phyloP scores from a whole-genome alignment of 1,284 basidiomycete species.

The Clitocybe nebularis region DNA sequence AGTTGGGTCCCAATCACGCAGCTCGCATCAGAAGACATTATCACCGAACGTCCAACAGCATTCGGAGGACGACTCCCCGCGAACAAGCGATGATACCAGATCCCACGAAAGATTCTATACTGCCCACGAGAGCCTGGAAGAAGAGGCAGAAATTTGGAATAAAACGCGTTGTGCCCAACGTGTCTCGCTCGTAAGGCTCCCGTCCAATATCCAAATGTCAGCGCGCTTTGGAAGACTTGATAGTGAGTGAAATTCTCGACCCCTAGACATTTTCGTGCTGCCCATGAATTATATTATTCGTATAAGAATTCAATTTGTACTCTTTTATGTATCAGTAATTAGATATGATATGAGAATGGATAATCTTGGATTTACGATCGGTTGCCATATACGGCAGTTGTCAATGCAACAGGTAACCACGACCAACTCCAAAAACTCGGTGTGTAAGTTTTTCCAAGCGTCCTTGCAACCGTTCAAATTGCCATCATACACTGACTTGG shows the following conservation, averaged over 20 bases:
- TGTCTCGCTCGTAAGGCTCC: constrained; percentile 73
- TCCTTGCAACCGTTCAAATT: no score
- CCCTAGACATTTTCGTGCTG: not conserved
- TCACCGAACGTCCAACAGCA: constrained; percentile 1
- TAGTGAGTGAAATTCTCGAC: no score
- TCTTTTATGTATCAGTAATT: no score
- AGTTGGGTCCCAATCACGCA: constrained; percentile 5
- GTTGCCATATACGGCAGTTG: no score
- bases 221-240: constrained; percentile 2
- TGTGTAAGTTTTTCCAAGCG: no score
- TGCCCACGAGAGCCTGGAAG: constrained; percentile 42
- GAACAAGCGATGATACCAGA: constrained; percentile 19
- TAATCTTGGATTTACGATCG: no score
- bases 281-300: no score
- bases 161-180: constrained; percentile 79
- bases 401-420: no score
- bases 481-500: no score
- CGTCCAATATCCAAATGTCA: constrained; percentile 50
- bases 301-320: no score
- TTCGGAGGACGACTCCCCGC: constrained; percentile 12
- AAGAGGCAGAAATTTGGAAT: constrained; percentile 81
- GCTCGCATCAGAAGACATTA: constrained; percentile 1
- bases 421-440: no score
- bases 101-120: constrained; percentile 46
- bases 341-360: no score